These are phyloP conservation scores for Crassisporium funariophilum DNA, from an alignment of 768 basidiomycete genomes.

Conservation along the genomic window DNA sequence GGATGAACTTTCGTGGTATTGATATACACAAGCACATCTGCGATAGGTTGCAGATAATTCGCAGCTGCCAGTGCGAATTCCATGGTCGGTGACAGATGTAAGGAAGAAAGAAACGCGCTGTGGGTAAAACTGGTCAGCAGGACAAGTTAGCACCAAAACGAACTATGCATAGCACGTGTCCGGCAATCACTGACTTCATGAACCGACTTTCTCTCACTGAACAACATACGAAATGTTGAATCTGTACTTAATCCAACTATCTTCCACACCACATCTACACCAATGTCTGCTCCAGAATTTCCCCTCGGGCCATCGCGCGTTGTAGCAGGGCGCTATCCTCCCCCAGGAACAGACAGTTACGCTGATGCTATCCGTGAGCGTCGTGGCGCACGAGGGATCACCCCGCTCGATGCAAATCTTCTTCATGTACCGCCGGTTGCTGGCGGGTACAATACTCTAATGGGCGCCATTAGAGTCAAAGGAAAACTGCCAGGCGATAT, in stretches of 20 bases:
- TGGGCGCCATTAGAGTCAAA: constrained; percentile 51
- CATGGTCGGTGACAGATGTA: constrained; percentile 11
- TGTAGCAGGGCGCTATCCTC: constrained; percentile 46
- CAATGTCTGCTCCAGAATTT: constrained; percentile 9
- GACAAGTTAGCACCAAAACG: too few species aligned
- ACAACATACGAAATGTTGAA: too few species aligned
- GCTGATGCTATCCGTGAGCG: constrained; percentile 53
- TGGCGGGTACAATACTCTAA: constrained; percentile 51
- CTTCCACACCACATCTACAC: background rate
- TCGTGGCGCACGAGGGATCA: constrained; percentile 50
- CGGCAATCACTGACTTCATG: background rate
- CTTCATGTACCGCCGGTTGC: constrained; percentile 51
- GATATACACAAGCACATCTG: constrained; percentile 25
- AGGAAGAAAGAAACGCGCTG: background rate
- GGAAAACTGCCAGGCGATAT: constrained; percentile 49
- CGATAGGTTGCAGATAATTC: constrained; percentile 19
- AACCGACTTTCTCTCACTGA: background rate
- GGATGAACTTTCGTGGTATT: constrained; percentile 39
- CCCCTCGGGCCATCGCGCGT: constrained; percentile 36
- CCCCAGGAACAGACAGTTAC: constrained; percentile 41
- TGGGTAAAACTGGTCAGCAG: too few species aligned
- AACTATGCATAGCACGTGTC: background rate
- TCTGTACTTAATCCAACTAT: background rate
- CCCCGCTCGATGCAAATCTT: constrained; percentile 50
- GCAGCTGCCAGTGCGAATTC: constrained; percentile 18